phyloP scores from a whole-genome alignment of 371 early-diverging fungal genomes.

The Actinomortierella ambigua region DNA sequence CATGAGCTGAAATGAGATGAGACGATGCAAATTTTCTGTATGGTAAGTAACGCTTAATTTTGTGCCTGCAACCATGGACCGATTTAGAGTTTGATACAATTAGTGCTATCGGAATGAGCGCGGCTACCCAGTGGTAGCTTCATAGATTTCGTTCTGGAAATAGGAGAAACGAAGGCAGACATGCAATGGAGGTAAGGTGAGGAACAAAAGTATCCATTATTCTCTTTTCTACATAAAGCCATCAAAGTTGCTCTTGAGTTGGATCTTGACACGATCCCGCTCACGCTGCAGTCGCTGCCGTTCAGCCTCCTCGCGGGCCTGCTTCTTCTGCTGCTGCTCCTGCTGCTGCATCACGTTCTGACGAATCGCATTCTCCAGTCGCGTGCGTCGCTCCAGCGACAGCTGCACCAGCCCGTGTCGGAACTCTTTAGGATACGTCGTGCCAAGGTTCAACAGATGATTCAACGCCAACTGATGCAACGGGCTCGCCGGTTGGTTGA shows the following conservation, averaged over 20 bases:
- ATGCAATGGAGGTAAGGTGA: too few relatives aligned
- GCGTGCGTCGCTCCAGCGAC: conserved; percentile 29
- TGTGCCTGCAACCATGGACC: too few relatives aligned
- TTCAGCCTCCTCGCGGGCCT: conserved; percentile 22
- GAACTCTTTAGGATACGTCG: conserved; percentile 32
- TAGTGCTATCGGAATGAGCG: too few relatives aligned
- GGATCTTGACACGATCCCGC: conserved; percentile 38
- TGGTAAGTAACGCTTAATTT: too few relatives aligned
- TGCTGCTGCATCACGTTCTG: conserved; percentile 37
- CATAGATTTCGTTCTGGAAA: too few relatives aligned
- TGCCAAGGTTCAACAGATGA: conserved; percentile 23
- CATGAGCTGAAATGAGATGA: too few relatives aligned
- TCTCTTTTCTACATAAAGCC: conserved; percentile 24
- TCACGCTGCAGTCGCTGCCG: conserved; percentile 30
- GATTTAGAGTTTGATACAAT: too few relatives aligned
- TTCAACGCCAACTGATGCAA: conserved; percentile 31
- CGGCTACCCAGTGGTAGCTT: too few relatives aligned
- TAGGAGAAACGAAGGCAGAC: too few relatives aligned
- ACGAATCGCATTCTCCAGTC: conserved; percentile 42
- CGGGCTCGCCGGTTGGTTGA: background rate
- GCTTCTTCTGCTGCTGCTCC: conserved; percentile 23
- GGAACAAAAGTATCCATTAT: too few relatives aligned
- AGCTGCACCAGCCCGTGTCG: conserved; percentile 22
- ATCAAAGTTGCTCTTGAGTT: conserved; percentile 41
- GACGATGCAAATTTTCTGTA: too few relatives aligned